Percentiles rank a stretch among this genome's conserved stretches.
These are phyloP conservation scores for Wickerhamomyces canadensis DNA, from an alignment of 805 yeast genomes.

Conservation along the genomic window DNA sequence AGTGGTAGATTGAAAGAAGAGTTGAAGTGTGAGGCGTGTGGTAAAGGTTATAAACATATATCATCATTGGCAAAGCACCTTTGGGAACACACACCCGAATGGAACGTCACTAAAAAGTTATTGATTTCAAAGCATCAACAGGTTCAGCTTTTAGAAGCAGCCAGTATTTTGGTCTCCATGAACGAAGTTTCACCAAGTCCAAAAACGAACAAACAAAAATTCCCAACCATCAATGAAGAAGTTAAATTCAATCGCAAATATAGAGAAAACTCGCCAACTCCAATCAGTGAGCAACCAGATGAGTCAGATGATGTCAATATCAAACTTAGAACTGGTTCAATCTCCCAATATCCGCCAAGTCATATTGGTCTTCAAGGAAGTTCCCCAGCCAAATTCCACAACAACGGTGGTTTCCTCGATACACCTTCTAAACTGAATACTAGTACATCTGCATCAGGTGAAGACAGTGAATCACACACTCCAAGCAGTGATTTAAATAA, in stretches of 20 bases:
- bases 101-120: conserved; percentile 81
- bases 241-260: not conserved
- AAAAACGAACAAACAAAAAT: not conserved
- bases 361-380: conserved; percentile 1
- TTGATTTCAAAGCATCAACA: conserved; percentile 84
- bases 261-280: not conserved
- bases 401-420: conserved; percentile 30
- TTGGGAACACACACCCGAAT: conserved; percentile 94
- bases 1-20: conserved; percentile 81
- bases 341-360: conserved; percentile 34
- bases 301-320: conserved; percentile 1
- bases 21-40: conserved; percentile 84
- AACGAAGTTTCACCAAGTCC: conserved; percentile 35
- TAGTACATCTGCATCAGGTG: not conserved
- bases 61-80: conserved; percentile 83
- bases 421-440: conserved; percentile 5
- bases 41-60: conserved; percentile 86
- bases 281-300: conserved; percentile 3
- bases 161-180: conserved; percentile 73
- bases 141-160: conserved; percentile 76
- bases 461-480: conserved; percentile 4
- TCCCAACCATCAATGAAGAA: conserved; percentile 2
- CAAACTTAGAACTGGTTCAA: conserved; percentile 32
- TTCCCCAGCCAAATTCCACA: conserved; percentile 1
- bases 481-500: conserved; percentile 10